phyloP scores from a whole-genome alignment of 2,329 filamentous ascomycete genomes.

The Fusarium pseudocircinatum region DNA sequence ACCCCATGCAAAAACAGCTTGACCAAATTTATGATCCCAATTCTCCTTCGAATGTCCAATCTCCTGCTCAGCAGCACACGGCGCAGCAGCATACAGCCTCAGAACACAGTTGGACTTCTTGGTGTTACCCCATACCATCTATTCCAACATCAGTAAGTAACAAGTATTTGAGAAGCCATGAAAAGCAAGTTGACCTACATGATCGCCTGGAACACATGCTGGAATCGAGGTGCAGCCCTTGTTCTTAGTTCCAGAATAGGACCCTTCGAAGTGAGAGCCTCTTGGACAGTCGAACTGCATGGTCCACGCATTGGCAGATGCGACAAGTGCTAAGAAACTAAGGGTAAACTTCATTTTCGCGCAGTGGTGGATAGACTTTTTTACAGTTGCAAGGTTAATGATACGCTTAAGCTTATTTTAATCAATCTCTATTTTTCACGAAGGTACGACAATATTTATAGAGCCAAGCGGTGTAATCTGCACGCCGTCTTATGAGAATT shows the following conservation, averaged over 20 bases:
- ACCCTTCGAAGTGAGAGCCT: neutral
- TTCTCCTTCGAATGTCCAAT: neutral
- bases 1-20: neutral
- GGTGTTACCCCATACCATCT: neutral
- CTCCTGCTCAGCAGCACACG: neutral
- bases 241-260: neutral
- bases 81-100: neutral
- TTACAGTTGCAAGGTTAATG: neutral
- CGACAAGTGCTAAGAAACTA: fast-evolving
- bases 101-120: neutral
- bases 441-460: neutral
- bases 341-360: neutral
- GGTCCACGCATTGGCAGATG: neutral
- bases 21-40: neutral
- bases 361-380: neutral
- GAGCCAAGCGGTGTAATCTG: neutral
- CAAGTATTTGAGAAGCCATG: no score
- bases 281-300: neutral
- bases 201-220: neutral
- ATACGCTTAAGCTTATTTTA: neutral
- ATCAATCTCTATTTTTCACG: no score
- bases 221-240: neutral
- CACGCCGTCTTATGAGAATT: neutral
- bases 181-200: neutral
- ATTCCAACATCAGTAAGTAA: neutral